These are phyloP conservation scores for Hypoxylon sp. DNA, from an alignment of 2,329 filamentous ascomycete genomes.

Conservation along the genomic window DNA sequence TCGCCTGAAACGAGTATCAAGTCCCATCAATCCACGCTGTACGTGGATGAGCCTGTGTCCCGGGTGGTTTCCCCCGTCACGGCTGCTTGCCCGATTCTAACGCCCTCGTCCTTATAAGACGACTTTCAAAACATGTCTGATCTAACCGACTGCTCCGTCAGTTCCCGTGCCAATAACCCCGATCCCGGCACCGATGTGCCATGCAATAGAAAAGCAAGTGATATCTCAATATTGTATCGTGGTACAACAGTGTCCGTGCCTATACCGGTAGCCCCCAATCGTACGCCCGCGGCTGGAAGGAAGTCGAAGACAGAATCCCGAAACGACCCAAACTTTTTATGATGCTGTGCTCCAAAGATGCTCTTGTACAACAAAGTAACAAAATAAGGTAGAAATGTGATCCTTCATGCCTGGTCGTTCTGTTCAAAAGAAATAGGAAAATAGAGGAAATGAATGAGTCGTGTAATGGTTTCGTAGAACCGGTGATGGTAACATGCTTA, in stretches of 20 bases:
- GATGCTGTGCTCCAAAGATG: slow-evolving; percentile 67
- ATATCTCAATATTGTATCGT: slow-evolving; percentile 52
- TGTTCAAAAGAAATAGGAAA: slow-evolving; percentile 47
- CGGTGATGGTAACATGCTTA: slow-evolving; percentile 45
- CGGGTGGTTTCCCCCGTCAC: slow-evolving; percentile 33
- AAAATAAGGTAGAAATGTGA: slow-evolving; percentile 55
- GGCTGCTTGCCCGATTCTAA: slow-evolving; percentile 44
- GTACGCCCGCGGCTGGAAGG: slow-evolving; percentile 52
- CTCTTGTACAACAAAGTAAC: slow-evolving; percentile 62
- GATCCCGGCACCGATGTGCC: slow-evolving; percentile 49
- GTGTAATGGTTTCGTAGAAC: slow-evolving; percentile 42
- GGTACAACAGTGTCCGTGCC: slow-evolving; percentile 50
- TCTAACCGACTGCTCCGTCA: slow-evolving; percentile 40
- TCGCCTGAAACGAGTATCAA: slow-evolving; percentile 48
- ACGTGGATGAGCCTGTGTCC: slow-evolving; percentile 44
- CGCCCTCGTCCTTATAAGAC: slow-evolving; percentile 34
- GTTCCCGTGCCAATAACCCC: slow-evolving; percentile 45
- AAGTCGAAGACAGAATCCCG: slow-evolving; percentile 51
- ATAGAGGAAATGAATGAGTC: slow-evolving; percentile 50
- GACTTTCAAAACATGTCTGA: slow-evolving; percentile 37
- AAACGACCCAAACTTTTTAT: slow-evolving; percentile 59
- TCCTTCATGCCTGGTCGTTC: slow-evolving; percentile 51
- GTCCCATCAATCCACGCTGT: slow-evolving; percentile 53
- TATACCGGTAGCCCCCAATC: slow-evolving; percentile 48
- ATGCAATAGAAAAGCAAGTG: slow-evolving; percentile 53